Conservation (phyloP, 2,329 filamentous ascomycete species). For the Periconia sp. region DNA sequence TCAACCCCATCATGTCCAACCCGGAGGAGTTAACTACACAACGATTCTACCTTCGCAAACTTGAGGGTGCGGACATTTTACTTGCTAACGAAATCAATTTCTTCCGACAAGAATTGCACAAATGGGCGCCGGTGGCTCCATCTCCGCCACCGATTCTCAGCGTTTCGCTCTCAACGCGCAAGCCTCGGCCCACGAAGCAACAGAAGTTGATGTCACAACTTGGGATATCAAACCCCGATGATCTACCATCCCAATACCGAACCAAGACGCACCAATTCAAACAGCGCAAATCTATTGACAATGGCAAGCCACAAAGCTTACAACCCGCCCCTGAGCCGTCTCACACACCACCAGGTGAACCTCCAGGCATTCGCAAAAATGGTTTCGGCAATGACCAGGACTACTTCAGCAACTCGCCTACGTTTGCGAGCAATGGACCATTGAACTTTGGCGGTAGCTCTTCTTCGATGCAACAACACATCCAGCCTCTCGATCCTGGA, state of each 20-base stretch:
- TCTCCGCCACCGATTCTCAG: constrained; percentile 83
- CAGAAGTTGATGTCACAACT: constrained; percentile 91
- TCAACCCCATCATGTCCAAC: constrained; percentile 78
- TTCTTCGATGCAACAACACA: constrained; percentile 10
- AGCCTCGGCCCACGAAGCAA: constrained; percentile 93
- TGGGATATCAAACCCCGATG: constrained; percentile 86
- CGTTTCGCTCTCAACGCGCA: constrained; percentile 86
- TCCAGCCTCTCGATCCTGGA: constrained; percentile 39
- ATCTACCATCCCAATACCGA: constrained; percentile 80
- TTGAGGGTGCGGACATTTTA: constrained; percentile 93
- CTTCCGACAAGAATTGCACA: constrained; percentile 92
- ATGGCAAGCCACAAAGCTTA: constrained; percentile 31
- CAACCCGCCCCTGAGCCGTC: constrained; percentile 40
- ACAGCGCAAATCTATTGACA: constrained; percentile 67
- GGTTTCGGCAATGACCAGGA: constrained; percentile 32
- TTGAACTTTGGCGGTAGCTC: constrained; percentile 31
- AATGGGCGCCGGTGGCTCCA: constrained; percentile 88
- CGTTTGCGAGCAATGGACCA: constrained; percentile 32
- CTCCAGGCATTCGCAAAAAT: constrained; percentile 27
- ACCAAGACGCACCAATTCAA: constrained; percentile 60
- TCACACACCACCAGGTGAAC: constrained; percentile 41
- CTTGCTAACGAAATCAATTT: constrained; percentile 95
- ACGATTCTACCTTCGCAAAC: constrained; percentile 93
- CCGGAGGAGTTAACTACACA: constrained; percentile 86
- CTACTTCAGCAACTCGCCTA: constrained; percentile 41